Base-by-base conservation (phyloP, 2,329 filamentous ascomycete genomes). In the Talaromyces sp. region DNA sequence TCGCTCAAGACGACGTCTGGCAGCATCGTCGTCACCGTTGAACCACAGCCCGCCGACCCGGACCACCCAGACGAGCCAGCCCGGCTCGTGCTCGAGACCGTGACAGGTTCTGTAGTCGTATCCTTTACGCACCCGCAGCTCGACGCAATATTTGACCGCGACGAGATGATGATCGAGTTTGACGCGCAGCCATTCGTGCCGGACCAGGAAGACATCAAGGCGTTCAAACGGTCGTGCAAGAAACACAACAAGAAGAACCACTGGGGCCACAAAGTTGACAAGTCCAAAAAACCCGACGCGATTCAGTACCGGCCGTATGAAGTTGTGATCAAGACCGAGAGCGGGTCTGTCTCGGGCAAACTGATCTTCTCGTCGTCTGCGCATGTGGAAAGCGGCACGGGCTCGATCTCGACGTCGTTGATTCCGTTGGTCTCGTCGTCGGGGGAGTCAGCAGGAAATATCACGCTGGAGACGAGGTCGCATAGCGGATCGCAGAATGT, bases 291-390 rank as follows among this genome's bases (percentile, higher is more conserved):
- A 6, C 3, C 22, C 15, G 19, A 59, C 30, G 28, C 27, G 9
- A 51, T 66, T 59, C 65, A 63, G 5, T 62, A 64, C 22, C 67
- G 69, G 1, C 66, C 67, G 4, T 71, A 70, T 57, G 67, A 69
- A 19, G 65, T 71, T 19, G 66, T 72, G 42, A 71, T 75, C 53
- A 62, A 66, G 25, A 71, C 68, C 9, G 51, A 59, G 5, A 66
- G 64, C 22, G 73, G 73, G n/a, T 66, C 63, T 28, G 68, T 75
- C 39, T 62, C 61, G 6, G 73, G 71, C 76, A 74, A 77, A 57
- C 75, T 85, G 64, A 73, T 84, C 6, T 78, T 84, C 32, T 73
- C 81, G 1, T 74, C 78, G 27, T 78, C 82, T 49, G 70, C 74
- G 5, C 76, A 85, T 64, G 68, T 78, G 27, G 73, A 75, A 4